Evolutionary conservation across 2,329 filamentous ascomycete species (phyloP).

Genomic region (Alternaria gansuensis): DNA sequence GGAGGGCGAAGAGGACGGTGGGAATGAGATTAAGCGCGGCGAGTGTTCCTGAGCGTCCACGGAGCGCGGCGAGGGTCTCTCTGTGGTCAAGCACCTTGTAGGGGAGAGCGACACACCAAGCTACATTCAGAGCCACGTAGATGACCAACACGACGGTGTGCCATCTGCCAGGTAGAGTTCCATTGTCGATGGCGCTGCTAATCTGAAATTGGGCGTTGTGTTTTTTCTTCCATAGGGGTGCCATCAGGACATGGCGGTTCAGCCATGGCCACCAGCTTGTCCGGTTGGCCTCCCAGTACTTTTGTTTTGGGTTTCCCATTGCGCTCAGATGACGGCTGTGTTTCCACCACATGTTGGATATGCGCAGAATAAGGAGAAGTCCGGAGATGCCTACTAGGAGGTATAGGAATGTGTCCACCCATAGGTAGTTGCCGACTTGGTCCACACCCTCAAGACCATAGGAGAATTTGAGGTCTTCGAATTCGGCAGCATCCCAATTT

Average conservation of each 20-base stretch:
- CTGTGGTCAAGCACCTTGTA: constrained; percentile 60
- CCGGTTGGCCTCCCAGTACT: constrained; percentile 59
- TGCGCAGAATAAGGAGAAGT: constrained; percentile 54
- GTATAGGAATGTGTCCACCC: constrained; percentile 57
- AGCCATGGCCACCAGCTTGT: constrained; percentile 65
- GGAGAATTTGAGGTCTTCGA: constrained; percentile 50
- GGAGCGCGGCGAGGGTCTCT: constrained; percentile 78
- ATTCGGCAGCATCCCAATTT: constrained; percentile 43
- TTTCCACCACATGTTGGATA: constrained; percentile 54
- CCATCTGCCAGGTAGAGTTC: constrained; percentile 81
- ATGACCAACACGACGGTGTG: constrained; percentile 73
- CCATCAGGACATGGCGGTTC: constrained; percentile 70
- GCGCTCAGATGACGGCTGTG: constrained; percentile 58
- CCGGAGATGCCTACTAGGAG: constrained; percentile 45
- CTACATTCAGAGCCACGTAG: constrained; percentile 77
- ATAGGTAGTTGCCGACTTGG: constrained; percentile 59
- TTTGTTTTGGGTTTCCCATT: constrained; percentile 54
- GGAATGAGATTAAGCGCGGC: constrained; percentile 92
- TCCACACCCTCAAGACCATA: constrained; percentile 60
- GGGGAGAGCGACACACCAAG: constrained; percentile 76
- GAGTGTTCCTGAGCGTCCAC: constrained; percentile 84
- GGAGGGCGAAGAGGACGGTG: constrained; percentile 84
- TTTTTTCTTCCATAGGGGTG: constrained; percentile 75
- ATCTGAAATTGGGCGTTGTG: constrained; percentile 80
- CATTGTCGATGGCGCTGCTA: constrained; percentile 72